These are phyloP conservation scores for Anisodus tanguticus DNA, from an alignment of 257 asterid genomes.

Conservation along the genomic window DNA sequence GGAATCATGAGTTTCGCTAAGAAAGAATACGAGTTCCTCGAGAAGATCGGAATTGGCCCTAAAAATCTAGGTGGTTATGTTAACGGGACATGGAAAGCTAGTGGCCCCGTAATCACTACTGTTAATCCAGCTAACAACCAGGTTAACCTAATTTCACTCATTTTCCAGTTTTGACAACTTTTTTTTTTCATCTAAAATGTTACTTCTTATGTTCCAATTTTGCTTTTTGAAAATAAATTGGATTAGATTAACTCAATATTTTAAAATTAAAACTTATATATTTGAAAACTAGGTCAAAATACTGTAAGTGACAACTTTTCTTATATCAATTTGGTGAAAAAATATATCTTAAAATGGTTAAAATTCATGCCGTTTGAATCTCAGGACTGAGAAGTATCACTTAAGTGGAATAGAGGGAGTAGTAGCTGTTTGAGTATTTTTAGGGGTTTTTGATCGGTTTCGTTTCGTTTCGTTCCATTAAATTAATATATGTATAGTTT, in stretches of 20 bases:
- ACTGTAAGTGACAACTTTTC: too few relatives aligned
- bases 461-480: not conserved
- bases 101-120: conserved; percentile 65
- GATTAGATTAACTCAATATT: too few relatives aligned
- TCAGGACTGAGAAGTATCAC: too few relatives aligned
- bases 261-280: too few relatives aligned
- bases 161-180: not conserved
- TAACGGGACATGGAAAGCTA: conserved; percentile 84
- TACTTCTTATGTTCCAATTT: too few relatives aligned
- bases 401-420: too few relatives aligned
- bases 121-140: conserved; percentile 82
- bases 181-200: too few relatives aligned
- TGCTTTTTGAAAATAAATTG: too few relatives aligned
- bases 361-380: too few relatives aligned
- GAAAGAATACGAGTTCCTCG: conserved; percentile 75
- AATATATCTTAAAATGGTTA: too few relatives aligned
- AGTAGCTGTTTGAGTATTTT: not conserved
- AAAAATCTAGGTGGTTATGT: conserved; percentile 67
- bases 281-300: too few relatives aligned
- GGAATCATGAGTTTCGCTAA: conserved; percentile 64
- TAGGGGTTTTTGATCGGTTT: not conserved
- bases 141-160: conserved; percentile 38
- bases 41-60: conserved; percentile 83
- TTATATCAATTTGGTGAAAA: too few relatives aligned
- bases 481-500: not conserved